Conservation (phyloP, 2,329 filamentous ascomycete genomes). For the Apiospora sp. region DNA sequence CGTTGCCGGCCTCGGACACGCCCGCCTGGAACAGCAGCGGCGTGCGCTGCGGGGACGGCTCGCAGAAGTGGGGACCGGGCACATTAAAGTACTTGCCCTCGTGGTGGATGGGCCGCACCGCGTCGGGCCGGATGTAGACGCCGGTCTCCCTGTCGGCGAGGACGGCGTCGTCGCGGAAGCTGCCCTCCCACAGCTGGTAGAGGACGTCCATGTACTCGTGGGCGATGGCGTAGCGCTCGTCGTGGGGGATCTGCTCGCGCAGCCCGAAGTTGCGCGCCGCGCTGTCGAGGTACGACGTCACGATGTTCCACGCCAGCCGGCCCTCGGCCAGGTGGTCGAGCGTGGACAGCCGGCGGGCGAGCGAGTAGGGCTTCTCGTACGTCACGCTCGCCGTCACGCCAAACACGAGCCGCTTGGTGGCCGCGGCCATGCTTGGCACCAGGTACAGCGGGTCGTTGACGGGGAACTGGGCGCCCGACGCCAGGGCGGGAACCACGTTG, state of each 20-base stretch:
- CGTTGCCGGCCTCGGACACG: conserved; percentile 63
- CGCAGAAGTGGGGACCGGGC: conserved; percentile 53
- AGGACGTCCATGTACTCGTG: conserved; percentile 68
- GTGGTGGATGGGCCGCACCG: conserved; percentile 66
- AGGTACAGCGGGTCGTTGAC: conserved; percentile 66
- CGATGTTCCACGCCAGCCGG: conserved; percentile 72
- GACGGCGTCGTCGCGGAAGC: conserved; percentile 65
- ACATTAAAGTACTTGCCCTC: conserved; percentile 62
- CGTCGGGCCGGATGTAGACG: conserved; percentile 63
- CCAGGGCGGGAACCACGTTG: conserved; percentile 58
- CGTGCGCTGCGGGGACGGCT: conserved; percentile 64
- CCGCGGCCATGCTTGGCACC: conserved; percentile 70
- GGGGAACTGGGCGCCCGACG: conserved; percentile 68
- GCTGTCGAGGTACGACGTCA: conserved; percentile 58
- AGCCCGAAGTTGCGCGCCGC: conserved; percentile 67
- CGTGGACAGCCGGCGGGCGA: conserved; percentile 68
- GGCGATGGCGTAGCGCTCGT: conserved; percentile 66
- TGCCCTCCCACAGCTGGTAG: conserved; percentile 66
- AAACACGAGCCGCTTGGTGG: conserved; percentile 69
- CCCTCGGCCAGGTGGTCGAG: conserved; percentile 68
- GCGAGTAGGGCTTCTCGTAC: conserved; percentile 66
- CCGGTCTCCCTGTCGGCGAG: conserved; percentile 59
- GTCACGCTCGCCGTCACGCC: conserved; percentile 69
- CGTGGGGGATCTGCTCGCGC: conserved; percentile 64
- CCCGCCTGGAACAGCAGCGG: conserved; percentile 67